Evolutionary conservation across 2,329 filamentous ascomycete genomes (phyloP).

Genomic region (Volutella citrinella): DNA sequence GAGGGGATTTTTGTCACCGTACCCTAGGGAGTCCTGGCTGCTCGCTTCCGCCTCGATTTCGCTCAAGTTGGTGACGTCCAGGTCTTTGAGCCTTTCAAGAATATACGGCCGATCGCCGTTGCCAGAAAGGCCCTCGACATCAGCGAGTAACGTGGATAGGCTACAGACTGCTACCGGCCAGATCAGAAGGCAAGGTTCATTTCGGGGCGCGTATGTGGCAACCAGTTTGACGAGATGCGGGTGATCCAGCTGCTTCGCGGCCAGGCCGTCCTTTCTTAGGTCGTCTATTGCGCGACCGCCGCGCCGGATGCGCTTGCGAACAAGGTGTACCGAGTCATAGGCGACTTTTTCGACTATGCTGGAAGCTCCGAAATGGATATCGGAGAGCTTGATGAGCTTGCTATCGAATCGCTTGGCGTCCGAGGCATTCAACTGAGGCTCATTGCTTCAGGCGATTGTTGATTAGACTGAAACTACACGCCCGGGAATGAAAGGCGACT

Average conservation of each 20-base stretch:
- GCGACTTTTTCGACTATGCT: slow-evolving; percentile 43
- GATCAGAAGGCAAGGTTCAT: slow-evolving; percentile 42
- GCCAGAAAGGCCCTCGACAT: slow-evolving; percentile 40
- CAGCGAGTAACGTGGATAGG: slow-evolving; percentile 39
- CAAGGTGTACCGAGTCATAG: slow-evolving; percentile 39
- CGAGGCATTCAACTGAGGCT: slow-evolving; percentile 26
- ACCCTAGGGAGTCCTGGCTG: slow-evolving; percentile 16
- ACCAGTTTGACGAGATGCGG: slow-evolving; percentile 46
- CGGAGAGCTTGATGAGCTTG: slow-evolving; percentile 28
- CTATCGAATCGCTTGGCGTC: slow-evolving; percentile 34
- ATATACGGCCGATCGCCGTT: slow-evolving; percentile 40
- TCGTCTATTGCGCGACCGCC: slow-evolving; percentile 38
- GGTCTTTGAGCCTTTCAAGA: slow-evolving; percentile 32
- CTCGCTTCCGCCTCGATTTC: slow-evolving; percentile 30
- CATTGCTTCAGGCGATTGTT: too few relatives aligned
- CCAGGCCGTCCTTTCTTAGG: slow-evolving; percentile 43
- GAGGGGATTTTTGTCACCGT: slow-evolving; percentile 32
- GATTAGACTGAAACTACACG: too few relatives aligned
- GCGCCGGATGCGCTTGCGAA: slow-evolving; percentile 41
- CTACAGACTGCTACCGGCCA: slow-evolving; percentile 48
- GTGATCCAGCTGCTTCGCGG: slow-evolving; percentile 46
- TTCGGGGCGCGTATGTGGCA: slow-evolving; percentile 42
- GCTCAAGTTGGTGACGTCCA: slow-evolving; percentile 37
- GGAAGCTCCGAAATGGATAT: slow-evolving; percentile 42
- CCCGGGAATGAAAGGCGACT: background rate